Evolutionary conservation across 2,329 filamentous ascomycete species (phyloP).

Genomic region (Sporothrix globosa): DNA sequence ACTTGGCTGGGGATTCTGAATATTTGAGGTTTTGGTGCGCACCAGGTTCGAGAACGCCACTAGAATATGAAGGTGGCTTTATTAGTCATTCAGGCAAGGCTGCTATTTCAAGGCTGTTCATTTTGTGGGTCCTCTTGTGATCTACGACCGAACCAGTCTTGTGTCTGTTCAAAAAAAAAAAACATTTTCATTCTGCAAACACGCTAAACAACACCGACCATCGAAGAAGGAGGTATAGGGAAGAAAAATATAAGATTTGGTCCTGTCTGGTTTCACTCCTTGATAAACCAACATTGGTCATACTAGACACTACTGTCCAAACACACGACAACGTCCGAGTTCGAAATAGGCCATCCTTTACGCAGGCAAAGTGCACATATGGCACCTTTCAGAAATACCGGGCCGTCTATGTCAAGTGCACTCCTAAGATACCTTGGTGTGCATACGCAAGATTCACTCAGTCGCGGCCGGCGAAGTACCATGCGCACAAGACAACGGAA

Average conservation of each 20-base stretch:
- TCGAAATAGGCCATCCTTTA: background rate
- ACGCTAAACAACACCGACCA: background rate
- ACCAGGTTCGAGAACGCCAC: background rate
- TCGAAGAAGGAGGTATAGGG: background rate
- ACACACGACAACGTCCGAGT: background rate
- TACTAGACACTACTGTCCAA: background rate
- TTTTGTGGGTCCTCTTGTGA: background rate
- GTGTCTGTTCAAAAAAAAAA: background rate
- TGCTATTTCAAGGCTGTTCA: constrained; percentile 1
- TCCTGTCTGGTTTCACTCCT: background rate
- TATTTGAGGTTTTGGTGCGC: background rate
- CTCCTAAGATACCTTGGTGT: constrained; percentile 47
- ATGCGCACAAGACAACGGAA: constrained; percentile 52
- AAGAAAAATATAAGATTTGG: no score
- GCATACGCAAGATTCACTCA: constrained; percentile 36
- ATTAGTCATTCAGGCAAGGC: constrained; percentile 31
- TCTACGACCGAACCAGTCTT: no score
- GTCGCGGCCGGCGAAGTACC: constrained; percentile 1
- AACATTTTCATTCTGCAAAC: background rate
- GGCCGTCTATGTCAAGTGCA: constrained; percentile 27
- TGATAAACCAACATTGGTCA: background rate
- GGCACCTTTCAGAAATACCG: constrained; percentile 26
- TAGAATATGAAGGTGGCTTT: background rate
- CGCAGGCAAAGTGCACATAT: constrained; percentile 4
- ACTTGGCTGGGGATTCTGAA: background rate